These are phyloP conservation scores for Oryza coarctata DNA, from an alignment of 176 grass and related monocot species.

Conservation along the genomic window DNA sequence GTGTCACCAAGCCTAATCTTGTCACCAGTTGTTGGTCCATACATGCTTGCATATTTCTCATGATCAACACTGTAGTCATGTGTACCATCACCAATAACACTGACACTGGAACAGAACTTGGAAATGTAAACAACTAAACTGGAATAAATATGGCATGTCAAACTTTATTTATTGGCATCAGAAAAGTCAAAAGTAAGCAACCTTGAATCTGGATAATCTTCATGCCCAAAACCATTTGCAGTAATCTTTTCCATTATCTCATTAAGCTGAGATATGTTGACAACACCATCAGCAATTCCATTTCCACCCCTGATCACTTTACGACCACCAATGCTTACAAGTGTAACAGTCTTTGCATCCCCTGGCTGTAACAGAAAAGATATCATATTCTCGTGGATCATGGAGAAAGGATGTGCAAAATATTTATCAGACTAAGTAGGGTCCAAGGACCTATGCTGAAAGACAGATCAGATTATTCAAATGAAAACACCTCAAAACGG, in stretches of 20 bases:
- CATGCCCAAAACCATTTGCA: conserved; percentile 68
- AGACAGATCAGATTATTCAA: neutral
- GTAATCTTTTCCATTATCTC: conserved; percentile 62
- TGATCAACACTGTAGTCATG: conserved; percentile 57
- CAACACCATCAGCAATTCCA: conserved; percentile 73
- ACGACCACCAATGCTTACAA: conserved; percentile 82
- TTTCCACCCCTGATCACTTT: conserved; percentile 94
- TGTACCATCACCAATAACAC: conserved; percentile 65
- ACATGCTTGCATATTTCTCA: conserved; percentile 93
- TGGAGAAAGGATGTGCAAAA: neutral
- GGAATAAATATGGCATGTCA: neutral
- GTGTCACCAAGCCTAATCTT: conserved; percentile 96
- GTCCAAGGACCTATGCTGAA: neutral
- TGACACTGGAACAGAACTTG: conserved; percentile 62
- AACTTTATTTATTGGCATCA: neutral
- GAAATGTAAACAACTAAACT: conserved; percentile 25
- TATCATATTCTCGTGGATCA: conserved; percentile 1
- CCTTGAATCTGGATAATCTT: conserved; percentile 73
- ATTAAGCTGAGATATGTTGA: conserved; percentile 50
- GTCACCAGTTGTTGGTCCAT: conserved; percentile 93
- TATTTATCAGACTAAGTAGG: conserved; percentile 9
- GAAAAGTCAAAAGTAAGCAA: conserved; percentile 29
- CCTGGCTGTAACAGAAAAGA: conserved; percentile 61
- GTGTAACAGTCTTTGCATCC: conserved; percentile 76
- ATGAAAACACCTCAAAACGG: conserved; percentile 80